Conservation (phyloP, 1,284 basidiomycete genomes). For the Cryptococcus depauperatus region DNA sequence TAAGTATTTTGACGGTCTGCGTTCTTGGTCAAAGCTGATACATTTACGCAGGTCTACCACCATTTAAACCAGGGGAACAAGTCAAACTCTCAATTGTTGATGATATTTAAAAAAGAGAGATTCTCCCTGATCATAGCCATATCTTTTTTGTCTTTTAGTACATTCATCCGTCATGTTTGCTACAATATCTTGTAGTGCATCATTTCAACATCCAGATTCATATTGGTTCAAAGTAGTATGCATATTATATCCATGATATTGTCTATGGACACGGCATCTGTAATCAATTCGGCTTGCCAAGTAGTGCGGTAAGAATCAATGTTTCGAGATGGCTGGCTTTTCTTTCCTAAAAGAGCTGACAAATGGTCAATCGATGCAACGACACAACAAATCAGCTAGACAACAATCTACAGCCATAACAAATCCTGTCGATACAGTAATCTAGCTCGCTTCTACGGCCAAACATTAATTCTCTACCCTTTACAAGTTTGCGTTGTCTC, state of each 20-base stretch:
- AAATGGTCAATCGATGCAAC: too few relatives aligned
- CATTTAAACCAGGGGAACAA: conserved; percentile 97
- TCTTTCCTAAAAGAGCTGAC: too few relatives aligned
- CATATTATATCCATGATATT: conserved; percentile 1
- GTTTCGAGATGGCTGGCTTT: too few relatives aligned
- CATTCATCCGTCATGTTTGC: not conserved
- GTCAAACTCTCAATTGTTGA: conserved; percentile 74
- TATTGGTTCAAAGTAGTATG: not conserved
- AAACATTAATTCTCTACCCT: too few relatives aligned
- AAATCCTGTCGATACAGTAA: too few relatives aligned
- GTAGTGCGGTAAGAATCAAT: too few relatives aligned
- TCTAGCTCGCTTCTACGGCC: too few relatives aligned
- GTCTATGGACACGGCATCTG: not conserved
- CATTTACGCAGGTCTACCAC: conserved; percentile 63
- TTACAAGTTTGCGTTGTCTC: too few relatives aligned
- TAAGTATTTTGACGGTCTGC: conserved; percentile 47
- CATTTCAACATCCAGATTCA: not conserved
- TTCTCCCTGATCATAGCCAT: not conserved
- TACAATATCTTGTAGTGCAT: too few relatives aligned
- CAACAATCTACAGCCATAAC: too few relatives aligned
- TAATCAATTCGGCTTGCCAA: too few relatives aligned
- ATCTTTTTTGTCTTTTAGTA: not conserved
- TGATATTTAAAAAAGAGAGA: conserved; percentile 73
- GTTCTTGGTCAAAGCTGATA: conserved; percentile 1
- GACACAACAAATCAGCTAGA: too few relatives aligned